Evolutionary conservation across 208 protist genomes (phyloP), one percentile per base, ranked within the genome.

Genomic region (Crithidia mellificae): DNA sequence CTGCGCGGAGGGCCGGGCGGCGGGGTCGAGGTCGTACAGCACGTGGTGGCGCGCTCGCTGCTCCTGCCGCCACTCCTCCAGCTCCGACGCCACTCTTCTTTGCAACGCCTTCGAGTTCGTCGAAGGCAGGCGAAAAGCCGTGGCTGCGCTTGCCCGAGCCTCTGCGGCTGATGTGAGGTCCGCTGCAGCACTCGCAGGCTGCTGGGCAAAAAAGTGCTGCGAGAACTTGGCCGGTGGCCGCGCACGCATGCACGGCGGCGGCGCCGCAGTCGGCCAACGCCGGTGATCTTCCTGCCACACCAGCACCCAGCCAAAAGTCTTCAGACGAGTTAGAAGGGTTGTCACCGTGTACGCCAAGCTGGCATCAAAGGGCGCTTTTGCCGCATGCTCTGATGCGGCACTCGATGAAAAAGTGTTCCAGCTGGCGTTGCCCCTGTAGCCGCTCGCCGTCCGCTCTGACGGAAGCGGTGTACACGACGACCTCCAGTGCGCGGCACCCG

Each of bases 201-300:
- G 12, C n/a, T 15, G 8, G 41, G 22, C 25, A 9, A 3, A 17
- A 11, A 65, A 46, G 22, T n/a, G 14, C 15, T 30, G 63, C 7
- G 54, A 46, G 17, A 38, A 47, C 39, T 12, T n/a, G 11, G 9
- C 19, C 25, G 22, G 22, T 3, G 19, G 22, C 15, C 2, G 17
- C 36, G 36, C 34, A 22, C 27, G 29, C 46, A 68, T 36, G 24
- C 57, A 62, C n/a, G 70, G 63, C 39, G 70, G 63, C 8, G 62
- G 39, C 7, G 70, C 70, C 6, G 70, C 62, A 12, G 70, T 76
- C 11, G 72, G 68, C 78, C 78, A 84, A 14, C 38, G 29, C 12
- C 63, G 64, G 54, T 83, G 79, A 44, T 71, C 64, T 30, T 82
- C 72, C 52, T 88, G 83, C 47, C 77, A 77, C 17, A 88, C 74